Conservation (phyloP, 352 stramenopile genomes). For the Globisporangium cylindrosporum region DNA sequence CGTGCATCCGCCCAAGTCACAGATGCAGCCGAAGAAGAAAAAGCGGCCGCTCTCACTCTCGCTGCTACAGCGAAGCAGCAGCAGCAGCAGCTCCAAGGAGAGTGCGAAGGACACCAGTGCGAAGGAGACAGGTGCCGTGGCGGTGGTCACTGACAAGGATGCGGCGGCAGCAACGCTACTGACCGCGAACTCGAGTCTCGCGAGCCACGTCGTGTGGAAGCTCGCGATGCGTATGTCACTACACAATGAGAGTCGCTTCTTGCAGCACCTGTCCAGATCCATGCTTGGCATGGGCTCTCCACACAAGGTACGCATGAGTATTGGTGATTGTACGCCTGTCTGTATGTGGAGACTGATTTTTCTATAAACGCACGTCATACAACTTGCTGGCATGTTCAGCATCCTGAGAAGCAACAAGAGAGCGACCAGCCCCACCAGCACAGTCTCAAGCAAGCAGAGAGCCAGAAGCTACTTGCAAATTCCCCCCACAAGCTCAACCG, state of each 20-base stretch:
- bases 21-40: background rate
- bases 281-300: slow-evolving; percentile 42
- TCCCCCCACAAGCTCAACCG: background rate
- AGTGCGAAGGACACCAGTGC: background rate
- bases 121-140: background rate
- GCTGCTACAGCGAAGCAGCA: slow-evolving; percentile 8
- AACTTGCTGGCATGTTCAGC: slow-evolving; percentile 10
- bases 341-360: slow-evolving; percentile 1
- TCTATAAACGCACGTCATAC: background rate
- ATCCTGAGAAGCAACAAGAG: slow-evolving; percentile 18
- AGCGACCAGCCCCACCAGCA: slow-evolving; percentile 20
- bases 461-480: slow-evolving; percentile 26
- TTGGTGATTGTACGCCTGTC: background rate
- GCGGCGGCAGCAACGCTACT: slow-evolving; percentile 9
- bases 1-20: background rate
- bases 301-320: slow-evolving; percentile 39
- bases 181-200: slow-evolving; percentile 20
- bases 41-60: slow-evolving; percentile 18
- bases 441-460: slow-evolving; percentile 27
- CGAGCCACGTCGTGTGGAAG: slow-evolving; percentile 61
- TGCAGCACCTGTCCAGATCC: slow-evolving; percentile 69
- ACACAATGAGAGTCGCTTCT: slow-evolving; percentile 56
- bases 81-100: slow-evolving; percentile 3
- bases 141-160: slow-evolving; percentile 3
- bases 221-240: slow-evolving; percentile 65